Evolutionary conservation across 768 basidiomycete species (phyloP), one percentile per base, ranked within the genome.

Genomic region (Phanerochaete sordida): DNA sequence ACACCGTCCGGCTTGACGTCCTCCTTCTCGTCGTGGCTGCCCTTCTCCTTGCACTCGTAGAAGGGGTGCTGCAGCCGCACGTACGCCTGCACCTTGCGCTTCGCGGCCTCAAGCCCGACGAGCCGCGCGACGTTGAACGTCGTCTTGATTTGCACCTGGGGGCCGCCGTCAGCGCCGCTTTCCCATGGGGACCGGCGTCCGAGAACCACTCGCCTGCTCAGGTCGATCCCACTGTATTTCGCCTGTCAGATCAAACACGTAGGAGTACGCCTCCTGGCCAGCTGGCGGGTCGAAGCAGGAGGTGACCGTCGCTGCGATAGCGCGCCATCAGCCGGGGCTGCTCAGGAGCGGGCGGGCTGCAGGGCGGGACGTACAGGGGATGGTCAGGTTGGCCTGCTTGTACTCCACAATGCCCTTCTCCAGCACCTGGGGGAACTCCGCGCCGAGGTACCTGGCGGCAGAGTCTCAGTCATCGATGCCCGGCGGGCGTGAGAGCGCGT

Each of bases 161-260:
- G 7, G 19, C 7, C 39, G 19, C 19, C 8, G 44, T 43, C 39
- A 19, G 19, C 19, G 11, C 8, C 7, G 39, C 39, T 43, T 43
- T 43, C 39, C 39, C 39, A 43, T 56, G 6, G 19, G 39, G 6
- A 35, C 49, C 7, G 19, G 30, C 33, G 50, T 31, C n/a, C 24
- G 37, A 33, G 21, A 21, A 24, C n/a, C 27, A 73, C 82, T 56
- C 70, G 90, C 91, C 79, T 85, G 76, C 71, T 92, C 90, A 30
- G 84, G 82, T 49, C 91, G 83, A 72, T 92, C 90, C 66, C 82
- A 81, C 57, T 83, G 82, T 58, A 90, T 76, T 72, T 94, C 92
- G 45, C 93, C 93, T 2, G 90, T 88, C 65, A 88, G 84, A 75
- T 95, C 93, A 71, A 93, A 93, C 23, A 94, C 88, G 72, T 89